A percentile compares a stretch with the other conserved stretches of the same genome.
These are phyloP conservation scores for Citrus hindsii DNA, from an alignment of 345 rosid species.

Conservation along the genomic window DNA sequence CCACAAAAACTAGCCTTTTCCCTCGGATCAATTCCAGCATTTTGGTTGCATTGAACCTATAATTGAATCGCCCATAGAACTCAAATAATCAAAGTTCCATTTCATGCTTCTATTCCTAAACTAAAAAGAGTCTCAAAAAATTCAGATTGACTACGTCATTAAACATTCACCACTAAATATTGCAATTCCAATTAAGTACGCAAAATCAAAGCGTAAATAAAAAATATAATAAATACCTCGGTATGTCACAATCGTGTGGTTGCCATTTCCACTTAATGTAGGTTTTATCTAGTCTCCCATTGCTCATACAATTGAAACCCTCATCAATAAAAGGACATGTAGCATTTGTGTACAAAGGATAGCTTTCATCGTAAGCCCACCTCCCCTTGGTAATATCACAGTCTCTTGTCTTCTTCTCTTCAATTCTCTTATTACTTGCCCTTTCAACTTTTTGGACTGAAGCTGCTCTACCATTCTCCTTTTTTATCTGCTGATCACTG, in stretches of 20 bases:
- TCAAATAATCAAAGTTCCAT: background rate
- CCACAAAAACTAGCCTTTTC: conserved; percentile 89
- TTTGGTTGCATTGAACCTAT: conserved; percentile 77
- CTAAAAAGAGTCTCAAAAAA: background rate
- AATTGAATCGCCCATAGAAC: background rate
- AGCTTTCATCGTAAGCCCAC: conserved; percentile 78
- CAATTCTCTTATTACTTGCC: conserved; percentile 1
- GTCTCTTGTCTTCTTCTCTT: conserved; percentile 23
- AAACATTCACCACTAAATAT: background rate
- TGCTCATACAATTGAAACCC: conserved; percentile 78
- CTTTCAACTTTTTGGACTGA: conserved; percentile 7
- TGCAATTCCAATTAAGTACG: background rate
- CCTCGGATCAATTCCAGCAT: conserved; percentile 81
- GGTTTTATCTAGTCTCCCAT: conserved; percentile 65
- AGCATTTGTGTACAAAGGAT: conserved; percentile 64
- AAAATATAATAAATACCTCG: conserved; percentile 46
- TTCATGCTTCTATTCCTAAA: background rate
- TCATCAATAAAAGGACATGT: conserved; percentile 94
- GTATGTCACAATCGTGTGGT: conserved; percentile 64
- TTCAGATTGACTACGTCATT: background rate
- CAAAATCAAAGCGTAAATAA: background rate
- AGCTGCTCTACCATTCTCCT: conserved; percentile 20
- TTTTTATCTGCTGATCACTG: conserved; percentile 18
- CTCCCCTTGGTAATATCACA: conserved; percentile 73
- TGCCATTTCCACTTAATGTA: conserved; percentile 93